Conservation (phyloP, 116 monocot genomes). For the Posidonia oceanica region DNA sequence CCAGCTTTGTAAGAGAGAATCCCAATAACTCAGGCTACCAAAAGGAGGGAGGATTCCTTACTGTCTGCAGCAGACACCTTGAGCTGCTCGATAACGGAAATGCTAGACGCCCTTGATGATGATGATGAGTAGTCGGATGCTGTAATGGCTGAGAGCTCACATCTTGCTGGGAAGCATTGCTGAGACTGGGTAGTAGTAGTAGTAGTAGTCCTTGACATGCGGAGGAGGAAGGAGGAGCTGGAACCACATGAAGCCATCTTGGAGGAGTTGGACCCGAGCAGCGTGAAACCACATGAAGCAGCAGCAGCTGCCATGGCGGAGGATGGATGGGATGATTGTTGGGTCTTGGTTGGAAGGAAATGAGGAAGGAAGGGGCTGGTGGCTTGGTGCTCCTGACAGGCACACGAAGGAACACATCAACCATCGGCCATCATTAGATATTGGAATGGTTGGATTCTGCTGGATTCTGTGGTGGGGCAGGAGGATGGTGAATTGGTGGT, state of each 20-base stretch:
- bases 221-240: not conserved
- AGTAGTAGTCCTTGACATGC: not conserved
- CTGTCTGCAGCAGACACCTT: slow-evolving; percentile 60
- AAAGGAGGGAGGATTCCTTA: slow-evolving; percentile 18
- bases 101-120: slow-evolving; percentile 31
- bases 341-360: not conserved
- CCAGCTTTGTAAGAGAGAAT: no score
- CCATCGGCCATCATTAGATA: no score
- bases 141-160: not conserved
- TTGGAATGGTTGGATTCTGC: not conserved
- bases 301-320: not conserved
- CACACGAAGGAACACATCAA: no score
- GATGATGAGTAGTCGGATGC: not conserved
- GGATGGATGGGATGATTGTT: no score
- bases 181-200: not conserved
- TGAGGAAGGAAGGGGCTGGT: not conserved
- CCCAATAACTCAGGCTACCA: not conserved
- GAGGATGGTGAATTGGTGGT: slow-evolving; percentile 2
- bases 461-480: not conserved
- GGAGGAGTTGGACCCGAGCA: not conserved
- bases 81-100: slow-evolving; percentile 81
- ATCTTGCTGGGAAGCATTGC: not conserved
- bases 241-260: not conserved
- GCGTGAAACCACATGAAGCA: not conserved
- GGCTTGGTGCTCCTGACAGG: not conserved